phyloP scores from a whole-genome alignment of 2,329 filamentous ascomycete species.

The Furcasterigmium sp. region DNA sequence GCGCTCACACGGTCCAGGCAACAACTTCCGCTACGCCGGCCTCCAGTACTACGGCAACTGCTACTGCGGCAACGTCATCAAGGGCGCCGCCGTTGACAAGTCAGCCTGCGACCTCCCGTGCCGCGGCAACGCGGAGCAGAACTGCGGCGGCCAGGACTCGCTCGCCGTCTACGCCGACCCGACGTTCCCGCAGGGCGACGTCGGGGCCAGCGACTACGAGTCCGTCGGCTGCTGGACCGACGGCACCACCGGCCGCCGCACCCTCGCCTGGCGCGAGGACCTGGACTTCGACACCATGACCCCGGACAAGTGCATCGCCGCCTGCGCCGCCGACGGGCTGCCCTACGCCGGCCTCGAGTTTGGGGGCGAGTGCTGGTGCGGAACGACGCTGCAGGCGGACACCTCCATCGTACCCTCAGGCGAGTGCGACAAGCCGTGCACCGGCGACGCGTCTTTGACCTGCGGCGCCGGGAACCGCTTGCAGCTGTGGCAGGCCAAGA shows the following conservation, averaged over 20 bases:
- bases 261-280: slow-evolving; percentile 37
- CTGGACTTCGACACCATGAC: slow-evolving; percentile 32
- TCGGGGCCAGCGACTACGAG: slow-evolving; percentile 46
- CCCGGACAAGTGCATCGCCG: slow-evolving; percentile 33
- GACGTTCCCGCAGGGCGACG: slow-evolving; percentile 37
- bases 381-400: slow-evolving; percentile 45
- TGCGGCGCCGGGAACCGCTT: slow-evolving; percentile 39
- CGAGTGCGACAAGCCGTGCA: slow-evolving; percentile 47
- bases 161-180: slow-evolving; percentile 45
- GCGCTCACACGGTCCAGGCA: slow-evolving; percentile 21
- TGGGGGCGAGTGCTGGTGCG: slow-evolving; percentile 35
- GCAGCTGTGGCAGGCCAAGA: slow-evolving; percentile 40
- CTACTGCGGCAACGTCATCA: slow-evolving; percentile 46
- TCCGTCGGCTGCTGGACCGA: slow-evolving; percentile 57
- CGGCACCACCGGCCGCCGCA: slow-evolving; percentile 30
- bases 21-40: slow-evolving; percentile 45
- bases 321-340: slow-evolving; percentile 38
- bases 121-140: slow-evolving; percentile 35
- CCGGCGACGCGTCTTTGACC: slow-evolving; percentile 33
- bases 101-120: slow-evolving; percentile 54
- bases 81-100: slow-evolving; percentile 43
- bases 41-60: slow-evolving; percentile 47
- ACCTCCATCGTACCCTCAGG: slow-evolving; percentile 25
- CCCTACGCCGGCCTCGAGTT: slow-evolving; percentile 44
- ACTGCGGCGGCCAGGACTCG: slow-evolving; percentile 39